Evolutionary conservation across 169 alveolate genomes (phyloP), one percentile per base, ranked within the genome.

Genomic region (Plasmodium gonderi): DNA sequence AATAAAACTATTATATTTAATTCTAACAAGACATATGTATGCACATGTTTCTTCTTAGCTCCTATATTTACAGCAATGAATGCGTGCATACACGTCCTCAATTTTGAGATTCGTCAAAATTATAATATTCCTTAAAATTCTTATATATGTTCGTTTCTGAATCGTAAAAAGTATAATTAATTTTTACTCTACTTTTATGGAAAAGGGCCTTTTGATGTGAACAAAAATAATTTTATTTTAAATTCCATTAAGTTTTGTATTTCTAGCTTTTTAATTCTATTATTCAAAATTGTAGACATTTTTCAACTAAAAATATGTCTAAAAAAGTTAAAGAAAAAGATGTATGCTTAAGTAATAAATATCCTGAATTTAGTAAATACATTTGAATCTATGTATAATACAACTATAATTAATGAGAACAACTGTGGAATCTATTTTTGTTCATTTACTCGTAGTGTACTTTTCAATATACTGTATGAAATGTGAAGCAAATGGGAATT

Each of bases 351-450:
- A 14, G 68, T 40, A 14, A 81, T 40, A 67, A 42, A 45, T 68
- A 26, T 81, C 31, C 40, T n/a, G n/a, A 44, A 74, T 36, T 45
- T n/a, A 60, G 26, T 42, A 68, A 42, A 54, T 6, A 68, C 49
- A 68, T 33, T 45, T 29, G 8, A 33, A 47, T 23, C 29, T 40
- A 68, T 6, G 7, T 44, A 36, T 26, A 65, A n/a, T 29, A 33
- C 44, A 69, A 69, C 31, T 44, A 45, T 85, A 36, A 85, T 85
- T 85, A 23, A 85, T 85, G 92, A 85, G 23, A 75, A 75, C 67
- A 85, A 14, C 54, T 60, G 72, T 75, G 45, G 51, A 60, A 75
- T 47, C 3, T 60, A 23, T 54, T 51, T 38, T 75, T 54, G 42
- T 67, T 29, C 79, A 85, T 40, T 40, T 85, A 40, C 65, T 85